These are phyloP conservation scores for Cucumis melo DNA, from an alignment of 306 rosid genomes.

Conservation along the genomic window DNA sequence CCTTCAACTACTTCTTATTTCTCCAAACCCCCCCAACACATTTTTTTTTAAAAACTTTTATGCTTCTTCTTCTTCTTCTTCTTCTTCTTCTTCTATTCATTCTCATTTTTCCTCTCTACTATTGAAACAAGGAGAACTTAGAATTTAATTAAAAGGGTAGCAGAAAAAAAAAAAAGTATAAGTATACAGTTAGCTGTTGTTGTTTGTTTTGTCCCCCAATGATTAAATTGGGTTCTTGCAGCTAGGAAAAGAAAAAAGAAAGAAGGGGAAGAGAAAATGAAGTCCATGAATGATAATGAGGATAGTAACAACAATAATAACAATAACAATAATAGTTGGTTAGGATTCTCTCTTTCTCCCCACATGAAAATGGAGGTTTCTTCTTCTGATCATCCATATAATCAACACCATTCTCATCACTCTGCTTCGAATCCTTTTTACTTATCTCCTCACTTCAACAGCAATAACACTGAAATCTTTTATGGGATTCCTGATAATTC, in stretches of 20 bases:
- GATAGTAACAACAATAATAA: slow-evolving; percentile 13
- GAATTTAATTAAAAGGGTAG: neutral
- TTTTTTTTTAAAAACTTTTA: no score
- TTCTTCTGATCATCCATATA: neutral
- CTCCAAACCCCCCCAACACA: no score
- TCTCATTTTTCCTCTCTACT: neutral
- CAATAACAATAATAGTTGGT: slow-evolving; percentile 45
- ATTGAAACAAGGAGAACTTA: neutral
- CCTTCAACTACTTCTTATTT: no score
- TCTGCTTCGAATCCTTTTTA: neutral
- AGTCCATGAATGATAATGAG: slow-evolving; percentile 42
- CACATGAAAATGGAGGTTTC: slow-evolving; percentile 72
- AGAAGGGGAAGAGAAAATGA: slow-evolving; percentile 26
- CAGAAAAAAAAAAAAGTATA: neutral
- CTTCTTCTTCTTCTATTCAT: neutral
- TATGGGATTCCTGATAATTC: slow-evolving; percentile 34
- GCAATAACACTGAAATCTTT: slow-evolving; percentile 25
- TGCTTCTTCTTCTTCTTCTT: neutral
- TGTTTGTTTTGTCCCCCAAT: neutral
- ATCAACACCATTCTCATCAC: neutral
- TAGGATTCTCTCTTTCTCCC: slow-evolving; percentile 90
- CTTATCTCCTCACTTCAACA: slow-evolving; percentile 18
- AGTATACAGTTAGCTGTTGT: neutral
- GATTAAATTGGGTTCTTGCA: neutral
- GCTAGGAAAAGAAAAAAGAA: neutral